phyloP scores from a whole-genome alignment of 331 rosid species.

The Arachis monticola region DNA sequence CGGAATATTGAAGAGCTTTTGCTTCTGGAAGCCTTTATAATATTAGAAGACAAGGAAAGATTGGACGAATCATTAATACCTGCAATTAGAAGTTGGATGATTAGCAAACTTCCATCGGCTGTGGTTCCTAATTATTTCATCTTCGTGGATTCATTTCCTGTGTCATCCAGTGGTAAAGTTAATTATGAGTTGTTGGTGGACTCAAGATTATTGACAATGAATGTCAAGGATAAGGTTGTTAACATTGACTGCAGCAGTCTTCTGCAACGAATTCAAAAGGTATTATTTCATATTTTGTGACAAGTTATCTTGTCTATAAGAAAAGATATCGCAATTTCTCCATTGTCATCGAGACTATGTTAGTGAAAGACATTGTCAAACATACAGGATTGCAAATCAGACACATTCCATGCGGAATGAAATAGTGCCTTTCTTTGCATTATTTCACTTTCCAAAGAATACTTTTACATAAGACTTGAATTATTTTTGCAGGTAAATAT shows the following conservation, averaged over 20 bases:
- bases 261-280: constrained; percentile 72
- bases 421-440: background rate
- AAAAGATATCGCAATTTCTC: constrained; percentile 29
- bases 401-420: background rate
- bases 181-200: constrained; percentile 63
- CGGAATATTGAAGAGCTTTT: constrained; percentile 47
- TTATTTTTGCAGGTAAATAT: background rate
- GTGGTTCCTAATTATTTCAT: constrained; percentile 65
- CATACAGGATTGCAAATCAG: background rate
- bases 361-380: background rate
- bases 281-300: constrained; percentile 38
- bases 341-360: background rate
- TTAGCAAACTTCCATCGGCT: constrained; percentile 60
- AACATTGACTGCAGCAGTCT: constrained; percentile 49
- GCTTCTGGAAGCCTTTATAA: constrained; percentile 68
- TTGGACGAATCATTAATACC: constrained; percentile 55
- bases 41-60: constrained; percentile 55
- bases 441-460: background rate
- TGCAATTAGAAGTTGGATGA: constrained; percentile 74
- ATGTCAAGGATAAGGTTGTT: constrained; percentile 46
- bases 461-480: background rate
- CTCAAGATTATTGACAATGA: constrained; percentile 46
- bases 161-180: constrained; percentile 77
- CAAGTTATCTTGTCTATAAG: constrained; percentile 9
- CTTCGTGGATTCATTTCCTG: constrained; percentile 68